These are phyloP conservation scores for Fagopyrum homotropicum DNA, from an alignment of 148 eudicot species.

Conservation along the genomic window DNA sequence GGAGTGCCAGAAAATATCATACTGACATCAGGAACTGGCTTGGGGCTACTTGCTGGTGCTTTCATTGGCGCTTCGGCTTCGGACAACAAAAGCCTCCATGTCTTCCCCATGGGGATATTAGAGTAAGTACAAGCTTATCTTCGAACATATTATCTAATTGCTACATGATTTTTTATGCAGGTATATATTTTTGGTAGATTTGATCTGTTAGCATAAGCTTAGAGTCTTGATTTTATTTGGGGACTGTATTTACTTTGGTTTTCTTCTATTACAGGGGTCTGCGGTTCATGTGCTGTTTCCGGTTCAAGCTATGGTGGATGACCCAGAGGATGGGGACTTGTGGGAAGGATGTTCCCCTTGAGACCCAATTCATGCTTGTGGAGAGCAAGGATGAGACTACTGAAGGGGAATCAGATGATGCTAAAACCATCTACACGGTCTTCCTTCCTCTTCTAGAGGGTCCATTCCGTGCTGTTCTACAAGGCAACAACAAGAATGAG, in stretches of 20 bases:
- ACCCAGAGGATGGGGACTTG: constrained; percentile 88
- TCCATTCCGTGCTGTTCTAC: constrained; percentile 88
- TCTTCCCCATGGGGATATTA: constrained; percentile 77
- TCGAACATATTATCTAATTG: not conserved
- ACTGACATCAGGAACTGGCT: constrained; percentile 58
- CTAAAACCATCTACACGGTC: constrained; percentile 65
- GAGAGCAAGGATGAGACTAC: constrained; percentile 54
- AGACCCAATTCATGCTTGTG: constrained; percentile 85
- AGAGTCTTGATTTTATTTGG: not conserved
- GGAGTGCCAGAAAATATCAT: constrained; percentile 78
- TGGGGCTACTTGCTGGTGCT: constrained; percentile 53
- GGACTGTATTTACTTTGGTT: not conserved
- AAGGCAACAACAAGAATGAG: constrained; percentile 78
- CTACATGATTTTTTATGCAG: not conserved
- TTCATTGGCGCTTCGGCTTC: constrained; percentile 72
- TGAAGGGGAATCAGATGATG: constrained; percentile 47
- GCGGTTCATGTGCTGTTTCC: constrained; percentile 82
- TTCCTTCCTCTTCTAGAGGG: constrained; percentile 92
- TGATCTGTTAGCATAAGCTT: no score
- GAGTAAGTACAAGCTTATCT: constrained; percentile 43
- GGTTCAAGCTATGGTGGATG: constrained; percentile 99
- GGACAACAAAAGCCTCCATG: constrained; percentile 61
- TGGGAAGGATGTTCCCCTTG: constrained; percentile 82
- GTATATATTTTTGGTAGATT: no score
- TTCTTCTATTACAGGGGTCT: constrained; percentile 43